Conservation (phyloP, 139 green algal species). For the Chlorella sorokiniana region DNA sequence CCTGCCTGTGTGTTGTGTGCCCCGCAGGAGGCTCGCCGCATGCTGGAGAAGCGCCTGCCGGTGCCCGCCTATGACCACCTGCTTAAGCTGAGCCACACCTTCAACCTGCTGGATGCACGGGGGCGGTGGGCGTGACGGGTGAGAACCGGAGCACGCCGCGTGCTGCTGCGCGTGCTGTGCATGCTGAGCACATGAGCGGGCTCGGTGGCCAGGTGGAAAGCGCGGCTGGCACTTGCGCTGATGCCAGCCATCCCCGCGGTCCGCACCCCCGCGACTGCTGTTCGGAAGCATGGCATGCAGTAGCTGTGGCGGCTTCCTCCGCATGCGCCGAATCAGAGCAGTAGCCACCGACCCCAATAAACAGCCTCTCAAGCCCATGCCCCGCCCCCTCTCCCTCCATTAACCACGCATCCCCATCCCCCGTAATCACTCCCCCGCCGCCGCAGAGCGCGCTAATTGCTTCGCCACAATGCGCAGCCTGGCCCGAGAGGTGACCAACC, state of each 20-base stretch:
- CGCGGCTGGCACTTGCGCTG: too few species aligned
- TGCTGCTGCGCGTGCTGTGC: not conserved
- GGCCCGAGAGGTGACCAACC: slow-evolving; percentile 65
- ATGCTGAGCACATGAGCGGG: too few species aligned
- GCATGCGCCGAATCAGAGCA: too few species aligned
- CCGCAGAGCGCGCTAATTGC: slow-evolving; percentile 84
- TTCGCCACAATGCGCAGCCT: slow-evolving; percentile 92
- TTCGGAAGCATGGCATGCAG: too few species aligned
- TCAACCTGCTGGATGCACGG: slow-evolving; percentile 98
- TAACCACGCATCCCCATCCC: not conserved
- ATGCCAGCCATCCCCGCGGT: too few species aligned
- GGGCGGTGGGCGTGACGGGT: slow-evolving; percentile 89
- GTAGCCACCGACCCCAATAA: too few species aligned
- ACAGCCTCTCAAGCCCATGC: not conserved
- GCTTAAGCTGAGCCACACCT: slow-evolving; percentile 96
- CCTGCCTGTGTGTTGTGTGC: not conserved
- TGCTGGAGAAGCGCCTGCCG: slow-evolving; percentile 90
- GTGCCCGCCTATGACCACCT: slow-evolving; percentile 97
- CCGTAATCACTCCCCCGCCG: not conserved
- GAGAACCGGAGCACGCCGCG: too few species aligned
- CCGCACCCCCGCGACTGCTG: too few species aligned
- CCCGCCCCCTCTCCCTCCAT: not conserved
- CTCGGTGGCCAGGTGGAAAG: too few species aligned
- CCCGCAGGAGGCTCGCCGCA: slow-evolving; percentile 72
- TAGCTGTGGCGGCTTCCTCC: too few species aligned